Base-by-base conservation (phyloP, 1,284 basidiomycete species). In the Trametes versicolor region DNA sequence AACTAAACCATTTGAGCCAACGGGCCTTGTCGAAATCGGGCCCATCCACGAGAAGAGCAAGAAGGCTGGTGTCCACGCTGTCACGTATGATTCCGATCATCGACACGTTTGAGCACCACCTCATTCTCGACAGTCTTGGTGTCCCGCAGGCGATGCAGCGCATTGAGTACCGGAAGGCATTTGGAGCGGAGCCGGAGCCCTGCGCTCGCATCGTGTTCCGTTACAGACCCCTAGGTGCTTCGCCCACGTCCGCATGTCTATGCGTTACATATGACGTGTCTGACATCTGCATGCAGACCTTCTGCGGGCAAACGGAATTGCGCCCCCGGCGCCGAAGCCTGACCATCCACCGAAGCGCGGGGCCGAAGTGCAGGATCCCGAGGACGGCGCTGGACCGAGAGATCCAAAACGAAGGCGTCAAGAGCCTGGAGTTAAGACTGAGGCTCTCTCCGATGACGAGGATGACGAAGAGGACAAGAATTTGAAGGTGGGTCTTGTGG, bases 1-100 rank as follows among this genome's bases (percentile, higher is more conserved):
- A 2, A 39, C 23, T 15, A 2, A 29, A 0, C 25, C 49, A 43
- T 45, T 23, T 12, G 13, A 5, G 12, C 8, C 29, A 43, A 1
- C 17, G 4, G 27, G 51, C 0, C 23, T 62, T 2, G 23, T 36
- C 10, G 56, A 53, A 3, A 57, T 65, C 4, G 69, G 69, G 0
- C 45, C 59, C 9, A 43, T 68, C 2, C 66, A 70, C 48, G 69
- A 70, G 45, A 64, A 45, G 21, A 65, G 53, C 25, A 70, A 70
- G 61, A 68, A 70, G 47, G 69, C 66, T 3, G 67, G 69, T 4
- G 63, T 62, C 8, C 69, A 70, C 45, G 52, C 63, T 5, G 61
- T 68, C 9, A 59, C 63, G 69, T 68, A 29, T 34, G 67, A 23
- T 2, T 39, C 21, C 8, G 8, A 32, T 37, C n/a, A 23, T 21